These are phyloP conservation scores for Candida chilensis DNA, from an alignment of 805 yeast species.

Conservation along the genomic window DNA sequence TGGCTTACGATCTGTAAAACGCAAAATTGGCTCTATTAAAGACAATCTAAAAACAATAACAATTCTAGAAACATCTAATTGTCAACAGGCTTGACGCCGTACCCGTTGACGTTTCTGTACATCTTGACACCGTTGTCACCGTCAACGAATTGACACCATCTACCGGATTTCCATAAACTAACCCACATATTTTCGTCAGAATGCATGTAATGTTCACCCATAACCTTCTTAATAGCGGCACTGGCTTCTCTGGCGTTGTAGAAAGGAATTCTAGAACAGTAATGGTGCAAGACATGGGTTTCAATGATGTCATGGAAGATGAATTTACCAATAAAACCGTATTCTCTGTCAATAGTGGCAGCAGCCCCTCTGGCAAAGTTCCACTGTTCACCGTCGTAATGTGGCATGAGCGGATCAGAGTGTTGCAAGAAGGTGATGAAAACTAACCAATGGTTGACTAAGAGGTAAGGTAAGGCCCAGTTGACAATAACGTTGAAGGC, in stretches of 20 bases:
- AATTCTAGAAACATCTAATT: too few species aligned
- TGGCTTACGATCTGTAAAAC: too few species aligned
- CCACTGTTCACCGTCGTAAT: conserved; percentile 71
- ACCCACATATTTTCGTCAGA: conserved; percentile 68
- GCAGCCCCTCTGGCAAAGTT: conserved; percentile 87
- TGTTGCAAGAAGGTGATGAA: conserved; percentile 82
- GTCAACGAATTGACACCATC: conserved; percentile 67
- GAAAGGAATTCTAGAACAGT: conserved; percentile 76
- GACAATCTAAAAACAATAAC: too few species aligned
- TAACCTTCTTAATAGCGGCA: conserved; percentile 69
- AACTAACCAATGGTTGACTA: conserved; percentile 87
- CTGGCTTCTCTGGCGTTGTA: conserved; percentile 79
- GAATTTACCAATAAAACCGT: conserved; percentile 71
- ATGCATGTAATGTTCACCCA: conserved; percentile 73
- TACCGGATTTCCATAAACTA: conserved; percentile 51
- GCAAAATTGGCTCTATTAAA: too few species aligned
- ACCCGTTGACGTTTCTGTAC: conserved; percentile 65
- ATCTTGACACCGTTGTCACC: conserved; percentile 63
- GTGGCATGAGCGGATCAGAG: conserved; percentile 73
- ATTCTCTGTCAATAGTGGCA: conserved; percentile 78
- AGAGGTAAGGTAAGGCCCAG: conserved; percentile 71
- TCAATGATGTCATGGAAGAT: conserved; percentile 85
- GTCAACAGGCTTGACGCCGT: too few species aligned
- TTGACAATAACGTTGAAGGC: conserved; percentile 51
- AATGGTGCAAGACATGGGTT: conserved; percentile 86